Percentiles rank a stretch among this genome's conserved stretches.
Conservation (phyloP, 148 eudicot genomes). For the Rhododendron vialii region DNA sequence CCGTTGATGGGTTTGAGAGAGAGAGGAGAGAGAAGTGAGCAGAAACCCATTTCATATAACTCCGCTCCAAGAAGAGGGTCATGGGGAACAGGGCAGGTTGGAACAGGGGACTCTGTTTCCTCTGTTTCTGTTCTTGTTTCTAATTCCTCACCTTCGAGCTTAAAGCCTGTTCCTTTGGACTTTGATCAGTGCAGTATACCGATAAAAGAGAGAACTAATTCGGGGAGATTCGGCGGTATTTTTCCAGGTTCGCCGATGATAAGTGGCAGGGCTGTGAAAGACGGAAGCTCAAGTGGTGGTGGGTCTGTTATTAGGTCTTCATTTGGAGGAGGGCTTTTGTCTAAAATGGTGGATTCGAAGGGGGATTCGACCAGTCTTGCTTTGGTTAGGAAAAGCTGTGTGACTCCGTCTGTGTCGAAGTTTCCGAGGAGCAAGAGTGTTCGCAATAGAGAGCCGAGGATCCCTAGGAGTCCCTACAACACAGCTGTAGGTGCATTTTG, state of each 20-base stretch:
- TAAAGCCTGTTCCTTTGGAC: constrained; percentile 65
- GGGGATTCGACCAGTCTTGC: constrained; percentile 27
- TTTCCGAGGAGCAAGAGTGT: constrained; percentile 80
- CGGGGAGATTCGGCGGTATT: constrained; percentile 22
- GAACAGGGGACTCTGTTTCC: constrained; percentile 22
- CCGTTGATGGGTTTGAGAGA: constrained; percentile 65
- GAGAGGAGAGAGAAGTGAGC: constrained; percentile 42
- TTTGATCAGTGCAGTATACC: constrained; percentile 80
- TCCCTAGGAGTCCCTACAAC: constrained; percentile 42
- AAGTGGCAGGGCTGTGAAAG: constrained; percentile 30
- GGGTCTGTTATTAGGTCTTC: constrained; percentile 41
- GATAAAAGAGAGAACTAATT: constrained; percentile 44
- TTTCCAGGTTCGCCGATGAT: constrained; percentile 60
- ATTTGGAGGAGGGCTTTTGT: constrained; percentile 40
- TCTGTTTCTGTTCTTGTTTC: neutral
- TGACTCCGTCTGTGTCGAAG: constrained; percentile 47
- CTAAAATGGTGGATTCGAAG: constrained; percentile 37
- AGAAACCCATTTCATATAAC: constrained; percentile 16
- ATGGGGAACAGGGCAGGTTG: constrained; percentile 51
- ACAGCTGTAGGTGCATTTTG: constrained; percentile 86
- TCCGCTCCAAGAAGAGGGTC: constrained; percentile 65
- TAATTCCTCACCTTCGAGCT: constrained; percentile 20
- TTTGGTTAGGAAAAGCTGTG: constrained; percentile 58
- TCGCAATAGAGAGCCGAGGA: constrained; percentile 55
- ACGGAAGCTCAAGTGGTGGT: constrained; percentile 22